Conservation (phyloP, 108 stramenopile genomes). For the Conticribra guillardii region DNA sequence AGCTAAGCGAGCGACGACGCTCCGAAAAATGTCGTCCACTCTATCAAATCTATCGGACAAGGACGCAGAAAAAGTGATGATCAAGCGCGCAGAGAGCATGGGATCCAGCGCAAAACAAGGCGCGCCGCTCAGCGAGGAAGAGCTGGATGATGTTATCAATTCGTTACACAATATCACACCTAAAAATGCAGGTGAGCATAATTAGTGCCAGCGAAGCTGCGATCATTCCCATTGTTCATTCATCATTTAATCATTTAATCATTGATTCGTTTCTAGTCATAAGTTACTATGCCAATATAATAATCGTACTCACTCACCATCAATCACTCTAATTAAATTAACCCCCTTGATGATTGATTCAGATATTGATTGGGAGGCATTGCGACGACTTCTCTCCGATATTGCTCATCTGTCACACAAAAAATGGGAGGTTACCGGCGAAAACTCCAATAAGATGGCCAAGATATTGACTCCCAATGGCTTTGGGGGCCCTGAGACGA, state of each 20-base stretch:
- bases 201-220: too few species aligned
- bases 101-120: slow-evolving; percentile 42
- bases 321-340: too few species aligned
- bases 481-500: slow-evolving; percentile 24
- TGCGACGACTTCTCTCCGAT: slow-evolving; percentile 46
- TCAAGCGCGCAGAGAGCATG: slow-evolving; percentile 41
- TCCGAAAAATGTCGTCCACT: background rate
- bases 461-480: slow-evolving; percentile 34
- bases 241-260: too few species aligned
- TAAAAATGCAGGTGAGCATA: slow-evolving; percentile 5
- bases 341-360: too few species aligned
- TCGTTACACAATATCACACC: slow-evolving; percentile 49
- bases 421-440: slow-evolving; percentile 66
- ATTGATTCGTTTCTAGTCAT: too few species aligned
- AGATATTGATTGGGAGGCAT: slow-evolving; percentile 49
- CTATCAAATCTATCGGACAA: background rate
- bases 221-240: too few species aligned
- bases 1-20: background rate
- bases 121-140: slow-evolving; percentile 50
- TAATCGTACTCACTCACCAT: too few species aligned
- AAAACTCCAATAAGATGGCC: slow-evolving; percentile 52
- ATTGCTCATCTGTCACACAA: slow-evolving; percentile 75
- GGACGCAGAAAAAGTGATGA: slow-evolving; percentile 27
- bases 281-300: too few species aligned
- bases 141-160: slow-evolving; percentile 51